phyloP scores from a whole-genome alignment of 768 basidiomycete genomes.

The Leccinum uliginosum region DNA sequence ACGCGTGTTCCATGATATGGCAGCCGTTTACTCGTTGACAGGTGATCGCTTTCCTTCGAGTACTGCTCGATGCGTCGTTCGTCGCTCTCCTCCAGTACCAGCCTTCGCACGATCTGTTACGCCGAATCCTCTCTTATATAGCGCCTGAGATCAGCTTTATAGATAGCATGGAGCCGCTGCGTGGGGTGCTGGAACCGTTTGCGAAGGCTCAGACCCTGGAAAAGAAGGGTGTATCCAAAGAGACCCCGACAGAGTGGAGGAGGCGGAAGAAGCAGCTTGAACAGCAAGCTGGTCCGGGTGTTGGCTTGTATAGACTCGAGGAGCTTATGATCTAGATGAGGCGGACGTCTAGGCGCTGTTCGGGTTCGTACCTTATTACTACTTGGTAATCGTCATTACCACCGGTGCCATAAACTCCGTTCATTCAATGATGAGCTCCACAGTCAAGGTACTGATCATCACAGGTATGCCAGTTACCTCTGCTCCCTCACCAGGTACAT shows the following conservation, averaged over 20 bases:
- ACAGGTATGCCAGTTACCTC: conserved; percentile 20
- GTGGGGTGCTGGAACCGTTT: conserved; percentile 63
- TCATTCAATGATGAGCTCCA: conserved; percentile 12
- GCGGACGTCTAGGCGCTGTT: background rate
- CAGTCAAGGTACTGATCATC: conserved; percentile 21
- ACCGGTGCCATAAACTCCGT: background rate
- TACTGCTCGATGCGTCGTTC: conserved; percentile 69
- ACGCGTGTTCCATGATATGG: conserved; percentile 27
- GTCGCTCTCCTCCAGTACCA: conserved; percentile 61
- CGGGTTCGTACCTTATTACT: background rate
- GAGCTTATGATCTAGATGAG: conserved; percentile 51
- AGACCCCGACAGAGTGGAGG: conserved; percentile 42
- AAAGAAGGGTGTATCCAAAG: conserved; percentile 30
- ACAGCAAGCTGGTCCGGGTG: conserved; percentile 46
- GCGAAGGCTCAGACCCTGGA: conserved; percentile 49
- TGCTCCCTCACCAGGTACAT: background rate
- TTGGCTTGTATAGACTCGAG: conserved; percentile 71
- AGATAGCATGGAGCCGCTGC: conserved; percentile 49
- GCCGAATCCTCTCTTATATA: conserved; percentile 45
- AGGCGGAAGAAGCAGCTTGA: conserved; percentile 50
- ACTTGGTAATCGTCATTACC: background rate
- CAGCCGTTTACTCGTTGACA: conserved; percentile 37
- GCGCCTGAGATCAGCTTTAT: conserved; percentile 51
- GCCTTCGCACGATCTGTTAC: conserved; percentile 53
- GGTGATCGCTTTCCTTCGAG: conserved; percentile 59